A percentile compares a stretch with the other conserved stretches of the same genome.
phyloP scores from a whole-genome alignment of 106 monocot genomes.

The Apostasia ramifera region DNA sequence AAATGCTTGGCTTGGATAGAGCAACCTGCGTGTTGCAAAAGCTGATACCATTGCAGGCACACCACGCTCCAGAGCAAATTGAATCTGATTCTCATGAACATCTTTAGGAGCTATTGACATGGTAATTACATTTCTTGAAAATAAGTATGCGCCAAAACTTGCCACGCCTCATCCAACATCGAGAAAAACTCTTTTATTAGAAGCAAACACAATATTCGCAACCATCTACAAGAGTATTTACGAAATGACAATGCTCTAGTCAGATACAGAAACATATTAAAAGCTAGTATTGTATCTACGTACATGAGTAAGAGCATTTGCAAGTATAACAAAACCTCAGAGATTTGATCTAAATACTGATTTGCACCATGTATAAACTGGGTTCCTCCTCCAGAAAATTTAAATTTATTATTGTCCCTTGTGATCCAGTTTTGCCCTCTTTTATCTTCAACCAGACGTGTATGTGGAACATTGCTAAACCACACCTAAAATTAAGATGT shows the following conservation, averaged over 20 bases:
- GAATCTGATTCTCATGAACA: too few species aligned
- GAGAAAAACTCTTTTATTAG: too few species aligned
- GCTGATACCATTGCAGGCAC: too few species aligned
- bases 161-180: too few species aligned
- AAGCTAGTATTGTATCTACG: too few species aligned
- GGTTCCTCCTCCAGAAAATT: conserved; percentile 88
- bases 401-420: conserved; percentile 65
- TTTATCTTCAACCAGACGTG: conserved; percentile 77
- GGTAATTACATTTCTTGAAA: too few species aligned
- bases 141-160: too few species aligned
- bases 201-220: conserved; percentile 73
- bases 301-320: not conserved
- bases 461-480: conserved; percentile 88
- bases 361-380: conserved; percentile 90
- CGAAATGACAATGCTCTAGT: not conserved
- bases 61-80: too few species aligned
- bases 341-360: conserved; percentile 76
- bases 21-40: too few species aligned
- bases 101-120: too few species aligned
- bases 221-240: conserved; percentile 58
- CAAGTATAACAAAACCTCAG: conserved; percentile 34
- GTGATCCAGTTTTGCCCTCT: conserved; percentile 91
- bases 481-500: conserved; percentile 44
- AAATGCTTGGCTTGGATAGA: too few species aligned
- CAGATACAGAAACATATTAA: not conserved